These are phyloP conservation scores for Trifolium subterraneum DNA, from an alignment of 306 rosid genomes.

Conservation along the genomic window DNA sequence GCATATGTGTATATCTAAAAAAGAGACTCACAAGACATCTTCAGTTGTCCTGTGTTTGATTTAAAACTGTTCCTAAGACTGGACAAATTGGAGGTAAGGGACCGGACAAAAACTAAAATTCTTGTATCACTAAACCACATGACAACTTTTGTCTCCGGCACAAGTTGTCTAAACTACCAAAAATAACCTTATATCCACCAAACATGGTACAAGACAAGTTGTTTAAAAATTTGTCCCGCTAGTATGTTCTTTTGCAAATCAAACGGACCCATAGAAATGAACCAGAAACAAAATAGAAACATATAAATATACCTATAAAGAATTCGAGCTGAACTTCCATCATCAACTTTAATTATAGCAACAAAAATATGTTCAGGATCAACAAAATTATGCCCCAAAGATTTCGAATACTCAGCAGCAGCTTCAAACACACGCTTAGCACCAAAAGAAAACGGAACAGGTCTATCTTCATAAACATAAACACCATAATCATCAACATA, in stretches of 20 bases:
- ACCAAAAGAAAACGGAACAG: constrained; percentile 67
- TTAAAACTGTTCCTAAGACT: too few relatives aligned
- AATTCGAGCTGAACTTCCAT: constrained; percentile 68
- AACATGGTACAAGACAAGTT: too few relatives aligned
- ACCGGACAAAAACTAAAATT: too few relatives aligned
- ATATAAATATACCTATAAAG: constrained; percentile 59
- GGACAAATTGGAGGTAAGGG: too few relatives aligned
- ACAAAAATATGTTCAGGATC: constrained; percentile 80
- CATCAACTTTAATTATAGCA: constrained; percentile 70
- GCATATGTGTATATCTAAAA: background rate
- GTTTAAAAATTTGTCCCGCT: too few relatives aligned
- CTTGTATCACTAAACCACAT: too few relatives aligned
- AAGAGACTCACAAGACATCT: too few relatives aligned
- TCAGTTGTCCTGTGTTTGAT: too few relatives aligned
- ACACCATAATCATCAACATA: constrained; percentile 19
- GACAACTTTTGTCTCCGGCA: too few relatives aligned
- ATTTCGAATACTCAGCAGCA: constrained; percentile 74
- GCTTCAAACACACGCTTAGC: constrained; percentile 78
- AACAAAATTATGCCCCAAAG: constrained; percentile 69
- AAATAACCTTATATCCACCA: too few relatives aligned
- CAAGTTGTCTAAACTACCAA: too few relatives aligned
- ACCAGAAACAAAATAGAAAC: background rate
- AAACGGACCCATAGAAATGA: background rate
- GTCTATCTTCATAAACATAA: background rate
- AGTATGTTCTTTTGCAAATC: too few relatives aligned